Conservation (phyloP, 2,329 filamentous ascomycete species). For the Pseudocercospora macadamiae region DNA sequence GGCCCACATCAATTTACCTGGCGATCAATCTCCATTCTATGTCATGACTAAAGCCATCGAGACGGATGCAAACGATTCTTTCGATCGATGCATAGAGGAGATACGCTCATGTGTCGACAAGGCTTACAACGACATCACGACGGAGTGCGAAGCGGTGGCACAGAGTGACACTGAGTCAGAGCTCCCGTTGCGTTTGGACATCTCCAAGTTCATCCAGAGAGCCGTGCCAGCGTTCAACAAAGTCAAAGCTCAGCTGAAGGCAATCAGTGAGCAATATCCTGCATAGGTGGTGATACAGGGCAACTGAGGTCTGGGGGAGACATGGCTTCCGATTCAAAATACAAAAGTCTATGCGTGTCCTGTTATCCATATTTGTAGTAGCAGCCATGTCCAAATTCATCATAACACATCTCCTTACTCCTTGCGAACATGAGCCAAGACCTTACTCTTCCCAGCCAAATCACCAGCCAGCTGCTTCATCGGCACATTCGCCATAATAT, state of each 20-base stretch:
- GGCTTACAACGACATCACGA: not conserved
- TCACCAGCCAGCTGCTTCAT: constrained; percentile 10
- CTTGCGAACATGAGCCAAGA: not conserved
- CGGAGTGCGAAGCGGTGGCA: not conserved
- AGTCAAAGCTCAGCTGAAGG: not conserved
- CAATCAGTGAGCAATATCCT: not conserved
- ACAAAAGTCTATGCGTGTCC: no score
- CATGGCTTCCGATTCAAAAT: no score
- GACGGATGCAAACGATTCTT: not conserved
- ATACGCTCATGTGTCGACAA: not conserved
- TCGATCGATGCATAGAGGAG: not conserved
- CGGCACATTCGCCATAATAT: constrained; percentile 17
- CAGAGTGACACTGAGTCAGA: not conserved
- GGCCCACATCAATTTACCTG: not conserved
- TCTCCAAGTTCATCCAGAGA: not conserved
- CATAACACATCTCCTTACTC: no score
- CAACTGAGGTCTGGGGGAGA: no score
- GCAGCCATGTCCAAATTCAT: no score
- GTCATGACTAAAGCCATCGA: not conserved
- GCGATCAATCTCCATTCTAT: not conserved
- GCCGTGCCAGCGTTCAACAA: not conserved
- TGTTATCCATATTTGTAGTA: no score
- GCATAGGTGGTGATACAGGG: no score
- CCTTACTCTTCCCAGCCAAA: constrained; percentile 10
- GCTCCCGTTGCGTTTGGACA: not conserved